Conservation (phyloP, 2,329 filamentous ascomycete species). For the Emericellopsis cladophorae region DNA sequence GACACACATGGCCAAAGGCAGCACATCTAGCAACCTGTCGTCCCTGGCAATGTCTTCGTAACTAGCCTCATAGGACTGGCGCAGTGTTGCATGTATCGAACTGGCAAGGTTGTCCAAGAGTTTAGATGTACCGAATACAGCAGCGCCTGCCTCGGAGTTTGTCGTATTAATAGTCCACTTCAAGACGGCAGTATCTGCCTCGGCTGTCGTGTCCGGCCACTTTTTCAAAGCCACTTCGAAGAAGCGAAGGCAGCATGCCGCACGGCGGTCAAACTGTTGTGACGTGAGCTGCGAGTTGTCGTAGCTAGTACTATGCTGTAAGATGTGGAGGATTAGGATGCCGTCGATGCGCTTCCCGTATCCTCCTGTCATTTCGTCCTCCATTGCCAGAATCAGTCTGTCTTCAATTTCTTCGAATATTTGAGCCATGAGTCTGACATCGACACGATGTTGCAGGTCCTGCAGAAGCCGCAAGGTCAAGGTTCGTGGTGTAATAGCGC, state of each 20-base stretch:
- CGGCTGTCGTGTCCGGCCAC: constrained; percentile 15
- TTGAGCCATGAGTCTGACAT: constrained; percentile 13
- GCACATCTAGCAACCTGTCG: constrained; percentile 32
- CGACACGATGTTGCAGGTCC: constrained; percentile 11
- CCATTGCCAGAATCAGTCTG: constrained; percentile 12
- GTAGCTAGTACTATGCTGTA: too few relatives aligned
- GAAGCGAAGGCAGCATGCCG: constrained; percentile 15
- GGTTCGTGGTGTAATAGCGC: constrained; percentile 46
- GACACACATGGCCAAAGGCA: constrained; percentile 68
- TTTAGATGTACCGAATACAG: constrained; percentile 50
- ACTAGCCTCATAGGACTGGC: constrained; percentile 31
- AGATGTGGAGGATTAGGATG: constrained; percentile 16
- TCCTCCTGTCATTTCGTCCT: constrained; percentile 1
- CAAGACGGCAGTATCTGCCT: constrained; percentile 15
- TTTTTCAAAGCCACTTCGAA: constrained; percentile 13
- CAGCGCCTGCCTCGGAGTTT: constrained; percentile 66
- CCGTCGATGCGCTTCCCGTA: constrained; percentile 19
- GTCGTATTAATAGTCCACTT: constrained; percentile 73
- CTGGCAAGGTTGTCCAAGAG: constrained; percentile 35
- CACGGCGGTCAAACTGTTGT: constrained; percentile 7
- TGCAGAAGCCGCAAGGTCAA: constrained; percentile 53
- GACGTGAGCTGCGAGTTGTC: neutral
- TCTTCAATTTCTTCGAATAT: constrained; percentile 15
- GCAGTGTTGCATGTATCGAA: constrained; percentile 39
- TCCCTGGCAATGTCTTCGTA: constrained; percentile 18